Percentiles rank a stretch among this genome's conserved stretches.
These are phyloP conservation scores for Fusarium sp. DNA, from an alignment of 2,329 filamentous ascomycete species.

Conservation along the genomic window DNA sequence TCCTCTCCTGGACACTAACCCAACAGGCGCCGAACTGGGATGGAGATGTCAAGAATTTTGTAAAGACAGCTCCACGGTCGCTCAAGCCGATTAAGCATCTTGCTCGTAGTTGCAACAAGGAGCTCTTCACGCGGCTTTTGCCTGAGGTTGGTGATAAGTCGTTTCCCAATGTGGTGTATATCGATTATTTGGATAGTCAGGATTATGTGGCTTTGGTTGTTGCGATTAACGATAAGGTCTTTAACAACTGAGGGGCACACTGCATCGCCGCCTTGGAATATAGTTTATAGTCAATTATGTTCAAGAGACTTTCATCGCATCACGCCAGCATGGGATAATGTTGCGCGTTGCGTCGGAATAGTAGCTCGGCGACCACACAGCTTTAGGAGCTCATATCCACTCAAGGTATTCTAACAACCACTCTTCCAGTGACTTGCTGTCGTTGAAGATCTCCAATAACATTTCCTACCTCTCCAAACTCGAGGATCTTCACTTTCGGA, in stretches of 20 bases:
- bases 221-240: slow-evolving; percentile 23
- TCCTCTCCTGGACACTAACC: slow-evolving; percentile 15
- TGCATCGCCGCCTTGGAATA: rapidly evolving
- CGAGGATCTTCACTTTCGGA: slow-evolving; percentile 13
- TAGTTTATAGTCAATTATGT: no score
- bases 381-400: no score
- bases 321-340: no score
- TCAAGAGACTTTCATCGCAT: no score
- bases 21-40: slow-evolving; percentile 13
- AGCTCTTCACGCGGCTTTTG: slow-evolving; percentile 7
- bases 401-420: slow-evolving; percentile 37
- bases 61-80: not conserved
- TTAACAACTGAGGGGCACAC: slow-evolving; percentile 3
- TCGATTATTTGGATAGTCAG: slow-evolving; percentile 19
- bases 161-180: slow-evolving; percentile 23
- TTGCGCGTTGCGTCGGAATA: no score
- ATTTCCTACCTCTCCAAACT: slow-evolving; percentile 15
- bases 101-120: slow-evolving; percentile 16
- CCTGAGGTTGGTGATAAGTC: slow-evolving; percentile 9
- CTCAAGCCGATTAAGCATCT: slow-evolving; percentile 13
- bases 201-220: slow-evolving; percentile 19
- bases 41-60: slow-evolving; percentile 2
- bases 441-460: slow-evolving; percentile 24
- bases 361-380: no score
- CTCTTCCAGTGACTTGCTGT: slow-evolving; percentile 30